Evolutionary conservation across 1,284 basidiomycete species (phyloP).

Genomic region (Tilletia setariae): DNA sequence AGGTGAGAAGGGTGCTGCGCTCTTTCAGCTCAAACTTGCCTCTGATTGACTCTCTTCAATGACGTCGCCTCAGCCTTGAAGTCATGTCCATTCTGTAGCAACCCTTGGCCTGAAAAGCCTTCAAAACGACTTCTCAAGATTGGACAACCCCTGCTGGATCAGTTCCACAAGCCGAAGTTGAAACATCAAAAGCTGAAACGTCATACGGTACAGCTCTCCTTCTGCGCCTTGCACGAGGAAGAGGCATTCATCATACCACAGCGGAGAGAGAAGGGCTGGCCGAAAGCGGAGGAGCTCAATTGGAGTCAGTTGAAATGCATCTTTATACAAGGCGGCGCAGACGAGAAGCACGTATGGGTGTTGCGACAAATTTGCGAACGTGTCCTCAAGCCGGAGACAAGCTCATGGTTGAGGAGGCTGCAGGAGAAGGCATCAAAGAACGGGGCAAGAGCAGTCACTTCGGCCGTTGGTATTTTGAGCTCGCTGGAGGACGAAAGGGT

Average conservation of each 20-base stretch:
- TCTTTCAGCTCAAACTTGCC: background rate
- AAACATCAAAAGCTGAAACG: background rate
- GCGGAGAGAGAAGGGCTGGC: background rate
- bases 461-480: background rate
- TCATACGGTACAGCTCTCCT: background rate
- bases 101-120: background rate
- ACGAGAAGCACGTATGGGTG: background rate
- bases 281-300: background rate
- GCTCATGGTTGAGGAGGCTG: background rate
- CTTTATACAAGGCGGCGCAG: background rate
- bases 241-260: background rate
- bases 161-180: background rate
- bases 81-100: background rate
- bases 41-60: background rate
- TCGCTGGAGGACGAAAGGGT: background rate
- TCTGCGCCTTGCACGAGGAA: background rate
- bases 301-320: background rate
- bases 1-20: background rate
- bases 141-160: background rate
- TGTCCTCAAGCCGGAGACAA: background rate
- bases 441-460: background rate
- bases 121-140: background rate
- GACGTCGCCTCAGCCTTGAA: background rate
- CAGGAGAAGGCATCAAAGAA: conserved; percentile 6
- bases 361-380: conserved; percentile 7